Evolutionary conservation across 1,284 basidiomycete genomes (phyloP), one percentile per base, ranked within the genome.

Genomic region (Volvariella volvacea): DNA sequence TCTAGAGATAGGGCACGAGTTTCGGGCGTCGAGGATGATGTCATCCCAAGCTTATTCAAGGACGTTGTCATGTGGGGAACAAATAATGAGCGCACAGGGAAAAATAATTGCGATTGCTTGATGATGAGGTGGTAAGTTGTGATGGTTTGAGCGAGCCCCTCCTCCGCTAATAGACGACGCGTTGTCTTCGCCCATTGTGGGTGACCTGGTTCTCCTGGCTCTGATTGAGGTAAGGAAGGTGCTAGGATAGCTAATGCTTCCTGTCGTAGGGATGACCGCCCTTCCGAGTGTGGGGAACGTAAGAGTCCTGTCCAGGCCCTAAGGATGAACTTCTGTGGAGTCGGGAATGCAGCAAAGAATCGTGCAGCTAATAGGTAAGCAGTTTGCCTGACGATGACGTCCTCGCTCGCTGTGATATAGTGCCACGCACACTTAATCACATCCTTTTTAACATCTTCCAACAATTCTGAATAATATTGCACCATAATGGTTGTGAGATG

Each of bases 341-440:
- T 90, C 39, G 92, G 91, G 62, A 91, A 96, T 1, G 81, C 83
- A 30, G 87, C 85, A 59, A 97, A 92, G 74, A 99, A 98, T 40
- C 88, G 82, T n/a, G 95, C 92, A 25, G 92, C 88, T 15, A 98
- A 78, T 22, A 97, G 78, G 59, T 95, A 95, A 0, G 93, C 90
- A 19, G 90, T 90, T 60, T 98, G 92, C 65, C 94, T 96, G 56
- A 98, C 92, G 4, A 94, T 84, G 2, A 87, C 79, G 59, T 97
- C 94, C 38, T 94, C 91, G 44, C 76, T 80, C 21, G 76, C 77
- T 19, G 78, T 80, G 54, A 96, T 88, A 55, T 88, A 90, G 57
- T 87, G 78, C 93, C 93, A 98, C 10, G 92, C 91, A 47, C 91
- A 90, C 62, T 90, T 93, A 73, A 99, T 95, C 50, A 98, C 86